A percentile compares a stretch with the other conserved stretches of the same genome.
Evolutionary conservation across 495 filamentous ascomycete species (phyloP).

Genomic region (Delitschia confertaspora): DNA sequence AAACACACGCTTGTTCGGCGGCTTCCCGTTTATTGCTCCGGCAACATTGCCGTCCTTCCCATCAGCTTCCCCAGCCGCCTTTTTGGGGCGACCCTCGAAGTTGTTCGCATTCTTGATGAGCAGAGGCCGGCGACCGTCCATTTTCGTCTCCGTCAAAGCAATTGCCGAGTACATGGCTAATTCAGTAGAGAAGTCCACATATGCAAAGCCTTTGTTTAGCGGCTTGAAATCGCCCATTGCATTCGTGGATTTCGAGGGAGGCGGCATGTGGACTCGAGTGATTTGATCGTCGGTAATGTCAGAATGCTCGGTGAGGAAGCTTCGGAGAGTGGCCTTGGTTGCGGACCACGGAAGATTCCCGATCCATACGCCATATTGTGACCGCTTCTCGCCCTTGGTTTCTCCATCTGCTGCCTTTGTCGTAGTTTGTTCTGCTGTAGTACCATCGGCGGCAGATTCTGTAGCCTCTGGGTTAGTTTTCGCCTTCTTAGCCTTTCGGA

Average conservation of each 20-base stretch:
- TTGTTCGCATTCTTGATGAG: constrained; percentile 86
- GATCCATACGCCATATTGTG: constrained; percentile 84
- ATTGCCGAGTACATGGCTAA: constrained; percentile 63
- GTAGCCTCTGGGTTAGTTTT: constrained; percentile 36
- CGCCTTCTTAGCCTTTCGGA: constrained; percentile 36
- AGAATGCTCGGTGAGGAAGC: constrained; percentile 65
- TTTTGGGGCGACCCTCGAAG: constrained; percentile 68
- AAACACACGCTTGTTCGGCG: constrained; percentile 71
- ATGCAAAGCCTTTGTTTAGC: constrained; percentile 85
- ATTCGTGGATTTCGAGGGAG: constrained; percentile 22
- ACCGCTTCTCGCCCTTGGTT: constrained; percentile 46
- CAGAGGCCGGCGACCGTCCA: constrained; percentile 64
- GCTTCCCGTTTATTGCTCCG: constrained; percentile 34
- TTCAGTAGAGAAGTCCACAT: constrained; percentile 76
- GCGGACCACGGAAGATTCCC: constrained; percentile 82
- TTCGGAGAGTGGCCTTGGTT: constrained; percentile 60
- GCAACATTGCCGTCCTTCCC: constrained; percentile 29
- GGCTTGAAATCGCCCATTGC: constrained; percentile 42
- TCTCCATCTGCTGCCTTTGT: constrained; percentile 25
- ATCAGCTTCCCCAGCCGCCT: constrained; percentile 42
- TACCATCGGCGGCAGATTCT: background rate
- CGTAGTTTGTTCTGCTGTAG: constrained; percentile 18
- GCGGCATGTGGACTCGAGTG: constrained; percentile 74
- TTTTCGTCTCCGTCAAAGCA: constrained; percentile 66
- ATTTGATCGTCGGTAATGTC: constrained; percentile 59